Conservation (phyloP, 1,139 yeast species). For the Suhomyces wounanorum region DNA sequence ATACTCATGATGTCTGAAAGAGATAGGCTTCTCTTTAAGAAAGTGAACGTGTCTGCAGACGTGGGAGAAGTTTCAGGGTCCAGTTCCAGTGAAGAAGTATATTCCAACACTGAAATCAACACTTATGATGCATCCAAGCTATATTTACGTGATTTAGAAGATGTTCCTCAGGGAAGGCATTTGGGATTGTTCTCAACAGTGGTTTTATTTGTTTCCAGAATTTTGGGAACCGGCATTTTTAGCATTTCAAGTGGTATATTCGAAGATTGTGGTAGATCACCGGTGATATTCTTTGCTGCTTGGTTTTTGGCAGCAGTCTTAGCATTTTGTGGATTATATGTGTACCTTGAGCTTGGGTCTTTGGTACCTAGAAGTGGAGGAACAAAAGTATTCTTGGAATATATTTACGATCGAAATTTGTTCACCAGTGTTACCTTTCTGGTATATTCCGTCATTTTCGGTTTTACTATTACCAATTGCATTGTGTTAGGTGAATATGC, state of each 20-base stretch:
- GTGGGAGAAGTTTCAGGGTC: constrained; percentile 7
- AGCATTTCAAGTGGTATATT: constrained; percentile 70
- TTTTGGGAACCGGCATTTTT: constrained; percentile 78
- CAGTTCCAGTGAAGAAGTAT: constrained; percentile 5
- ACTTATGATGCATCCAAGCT: constrained; percentile 19
- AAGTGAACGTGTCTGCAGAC: not conserved
- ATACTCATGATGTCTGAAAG: constrained; percentile 6
- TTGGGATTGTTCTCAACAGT: constrained; percentile 68
- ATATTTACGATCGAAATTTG: constrained; percentile 60
- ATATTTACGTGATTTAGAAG: constrained; percentile 42
- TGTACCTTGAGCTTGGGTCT: constrained; percentile 69
- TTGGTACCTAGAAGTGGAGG: constrained; percentile 76
- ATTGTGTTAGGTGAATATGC: constrained; percentile 72
- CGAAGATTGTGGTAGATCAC: constrained; percentile 68
- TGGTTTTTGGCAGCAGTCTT: constrained; percentile 64
- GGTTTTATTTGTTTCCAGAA: constrained; percentile 62
- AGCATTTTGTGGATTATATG: constrained; percentile 66
- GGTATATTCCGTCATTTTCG: constrained; percentile 59
- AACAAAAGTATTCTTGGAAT: constrained; percentile 67
- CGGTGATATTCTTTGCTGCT: constrained; percentile 55
- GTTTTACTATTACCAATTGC: constrained; percentile 64
- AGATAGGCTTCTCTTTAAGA: constrained; percentile 2
- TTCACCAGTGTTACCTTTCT: constrained; percentile 61
- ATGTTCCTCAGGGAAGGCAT: constrained; percentile 75
- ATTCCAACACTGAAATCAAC: constrained; percentile 1